These are phyloP conservation scores for Magnusiomyces tetraspermus DNA, from an alignment of 1,139 yeast genomes.

Conservation along the genomic window DNA sequence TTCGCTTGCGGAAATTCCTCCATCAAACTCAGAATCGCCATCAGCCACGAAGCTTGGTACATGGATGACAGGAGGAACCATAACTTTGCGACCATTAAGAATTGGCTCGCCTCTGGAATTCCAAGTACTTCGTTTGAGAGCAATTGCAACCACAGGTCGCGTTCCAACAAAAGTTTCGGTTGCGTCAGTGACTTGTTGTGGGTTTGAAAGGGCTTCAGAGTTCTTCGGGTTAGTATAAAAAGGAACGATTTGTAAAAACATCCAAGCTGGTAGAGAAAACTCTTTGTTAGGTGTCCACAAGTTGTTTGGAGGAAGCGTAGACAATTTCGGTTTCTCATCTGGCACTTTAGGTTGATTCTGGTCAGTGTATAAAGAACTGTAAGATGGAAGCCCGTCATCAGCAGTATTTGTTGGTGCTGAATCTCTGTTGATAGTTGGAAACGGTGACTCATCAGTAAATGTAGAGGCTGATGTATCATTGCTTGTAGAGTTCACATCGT, in stretches of 20 bases:
- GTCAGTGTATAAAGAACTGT: neutral
- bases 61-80: constrained; percentile 59
- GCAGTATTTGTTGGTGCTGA: neutral
- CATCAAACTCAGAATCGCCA: constrained; percentile 37
- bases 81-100: constrained; percentile 48
- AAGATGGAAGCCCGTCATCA: constrained; percentile 1
- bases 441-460: neutral
- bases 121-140: constrained; percentile 57
- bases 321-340: neutral
- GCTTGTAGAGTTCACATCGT: too few relatives aligned
- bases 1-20: constrained; percentile 11
- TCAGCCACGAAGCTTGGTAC: constrained; percentile 72
- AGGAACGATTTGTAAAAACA: constrained; percentile 67
- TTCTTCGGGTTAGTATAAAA: constrained; percentile 47
- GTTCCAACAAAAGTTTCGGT: constrained; percentile 37
- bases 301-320: constrained; percentile 11
- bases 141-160: constrained; percentile 66
- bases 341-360: neutral
- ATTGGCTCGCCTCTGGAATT: constrained; percentile 37
- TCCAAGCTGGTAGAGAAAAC: constrained; percentile 75
- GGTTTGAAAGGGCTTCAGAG: constrained; percentile 1
- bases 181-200: constrained; percentile 17
- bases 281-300: constrained; percentile 39
- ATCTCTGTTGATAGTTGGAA: neutral
- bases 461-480: neutral